Evolutionary conservation across 768 basidiomycete genomes (phyloP), one percentile per base, ranked within the genome.

Genomic region (Lentinula guzmanii): DNA sequence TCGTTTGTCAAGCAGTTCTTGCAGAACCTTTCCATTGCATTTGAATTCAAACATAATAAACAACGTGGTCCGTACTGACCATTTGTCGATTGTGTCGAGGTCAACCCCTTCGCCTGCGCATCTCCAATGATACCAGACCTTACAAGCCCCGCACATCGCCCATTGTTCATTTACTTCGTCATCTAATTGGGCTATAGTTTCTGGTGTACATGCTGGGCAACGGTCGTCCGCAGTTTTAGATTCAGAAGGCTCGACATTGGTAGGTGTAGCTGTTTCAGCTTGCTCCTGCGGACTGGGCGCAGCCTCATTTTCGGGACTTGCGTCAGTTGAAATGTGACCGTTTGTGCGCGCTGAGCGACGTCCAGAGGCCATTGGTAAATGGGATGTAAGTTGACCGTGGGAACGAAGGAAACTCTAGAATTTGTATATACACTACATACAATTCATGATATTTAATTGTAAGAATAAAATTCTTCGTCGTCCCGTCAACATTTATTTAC

Each of bases 121-220:
- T 62, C 82, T 77, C 89, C 90, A 93, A 69, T 93, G 90, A 70
- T 85, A 93, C 91, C 90, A 93, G 34, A 76, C 81, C 72, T 87
- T 87, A 77, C 90, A 92, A 21, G 81, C 80, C 67, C 93, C 91
- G 70, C 93, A 95, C 64, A 85, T 76, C 60, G 94, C 85, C 93
- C 92, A 95, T 67, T 77, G 84, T 64, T 91, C 89, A 70, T 87
- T 87, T 65, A 73, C 64, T 66, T 65, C 28, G 65, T 70, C 51
- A 67, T 75, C 67, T 67, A 67, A 34, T 65, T 66, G 69, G 1
- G 74, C 67, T 43, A 71, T 70, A 7, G 75, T 65, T 33, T 74
- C 71, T 37, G 71, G 64, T 46, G 64, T 63, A 58, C 68, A 68
- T 33, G 69, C 68, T 3, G 73, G 72, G 21, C 69, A 71, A 45